Evolutionary conservation across 225 moss, liverwort and hornwort species (phyloP).

Genomic region (Pseudisothecium myosuroides): DNA sequence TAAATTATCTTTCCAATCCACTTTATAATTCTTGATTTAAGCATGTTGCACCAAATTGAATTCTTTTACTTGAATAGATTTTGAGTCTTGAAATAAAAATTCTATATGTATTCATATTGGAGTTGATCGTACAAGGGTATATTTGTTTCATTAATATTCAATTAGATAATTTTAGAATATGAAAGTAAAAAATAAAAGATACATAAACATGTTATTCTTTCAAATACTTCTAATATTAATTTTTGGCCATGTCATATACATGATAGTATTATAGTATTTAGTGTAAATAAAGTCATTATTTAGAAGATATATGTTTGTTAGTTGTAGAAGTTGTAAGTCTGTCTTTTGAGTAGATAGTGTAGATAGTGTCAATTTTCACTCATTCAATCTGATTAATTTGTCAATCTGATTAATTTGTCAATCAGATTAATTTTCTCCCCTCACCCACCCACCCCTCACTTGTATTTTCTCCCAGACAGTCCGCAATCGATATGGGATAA

Average conservation of each 20-base stretch:
- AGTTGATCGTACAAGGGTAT: background rate
- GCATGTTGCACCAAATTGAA: background rate
- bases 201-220: background rate
- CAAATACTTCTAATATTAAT: background rate
- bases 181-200: background rate
- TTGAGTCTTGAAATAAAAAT: background rate
- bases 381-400: too few relatives aligned
- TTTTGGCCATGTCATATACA: background rate
- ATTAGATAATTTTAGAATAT: background rate
- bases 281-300: background rate
- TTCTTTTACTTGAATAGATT: background rate
- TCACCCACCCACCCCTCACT: too few relatives aligned
- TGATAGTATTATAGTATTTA: background rate
- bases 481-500: too few relatives aligned
- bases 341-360: too few relatives aligned
- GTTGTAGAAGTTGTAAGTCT: too few relatives aligned
- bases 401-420: too few relatives aligned
- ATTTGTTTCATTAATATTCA: background rate
- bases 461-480: too few relatives aligned
- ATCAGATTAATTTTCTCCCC: too few relatives aligned
- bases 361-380: too few relatives aligned
- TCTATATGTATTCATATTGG: background rate
- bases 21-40: background rate
- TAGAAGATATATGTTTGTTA: background rate
- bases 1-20: background rate